Evolutionary conservation across 441 rosid genomes (phyloP), one percentile per base, ranked within the genome.

Genomic region (Biscutella auriculata): DNA sequence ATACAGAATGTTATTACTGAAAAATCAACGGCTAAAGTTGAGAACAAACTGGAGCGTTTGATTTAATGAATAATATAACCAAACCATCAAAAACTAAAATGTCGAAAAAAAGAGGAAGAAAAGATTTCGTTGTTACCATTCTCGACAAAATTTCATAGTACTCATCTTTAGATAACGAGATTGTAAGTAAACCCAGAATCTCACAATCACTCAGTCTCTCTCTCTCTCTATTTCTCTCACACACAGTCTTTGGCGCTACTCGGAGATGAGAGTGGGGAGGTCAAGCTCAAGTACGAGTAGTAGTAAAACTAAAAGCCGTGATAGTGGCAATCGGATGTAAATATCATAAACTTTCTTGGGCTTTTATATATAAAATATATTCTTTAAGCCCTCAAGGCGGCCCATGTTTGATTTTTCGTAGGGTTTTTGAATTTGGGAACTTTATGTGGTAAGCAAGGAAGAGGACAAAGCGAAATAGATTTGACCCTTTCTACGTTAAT

Each of bases 71-170:
- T 1, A 55, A 19, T 30, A 32, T 33, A 57, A 40, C 6, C 62
- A 45, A 28, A 55, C 33, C 11, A 48, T 6, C 12, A 1, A 44
- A 44, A 25, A 12, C 40, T 35, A 28, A 19, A 56, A 19, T n/a
- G n/a, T n/a, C n/a, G n/a, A n/a, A n/a, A n/a, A 28, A 29, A 45
- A 53, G 28, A 44, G 10, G 25, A 64, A 47, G 36, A 16, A 61
- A 57, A 1, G 35, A 57, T 36, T 6, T 11, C 39, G 57, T 36
- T 5, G n/a, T 48, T 33, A 85, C 95, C 95, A 83, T 75, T 85
- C 93, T 19, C 95, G 85, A 76, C 90, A 91, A 67, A 83, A 87
- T 34, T 85, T 91, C 96, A 85, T 85, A 6, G 90, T 75, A 82
- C 95, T 87, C 94, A 90, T 90, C 41, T 49, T 49, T 29, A 41